Evolutionary conservation across 2,329 filamentous ascomycete genomes (phyloP).

Genomic region (Penicillium digitatum): DNA sequence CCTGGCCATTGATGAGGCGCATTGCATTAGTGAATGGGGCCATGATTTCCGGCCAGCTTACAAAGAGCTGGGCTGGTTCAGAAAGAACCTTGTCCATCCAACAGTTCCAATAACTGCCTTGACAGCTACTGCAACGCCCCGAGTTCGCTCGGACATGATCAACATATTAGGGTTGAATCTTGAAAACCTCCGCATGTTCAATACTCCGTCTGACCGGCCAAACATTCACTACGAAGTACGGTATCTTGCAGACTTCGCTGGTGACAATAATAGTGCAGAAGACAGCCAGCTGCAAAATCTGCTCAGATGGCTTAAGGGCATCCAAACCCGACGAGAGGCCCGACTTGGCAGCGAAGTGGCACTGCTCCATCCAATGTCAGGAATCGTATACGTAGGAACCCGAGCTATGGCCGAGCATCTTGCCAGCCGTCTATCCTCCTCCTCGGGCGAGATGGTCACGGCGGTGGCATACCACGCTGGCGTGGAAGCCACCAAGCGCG

Average conservation of each 20-base stretch:
- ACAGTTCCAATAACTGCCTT: constrained; percentile 87
- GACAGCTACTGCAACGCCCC: constrained; percentile 81
- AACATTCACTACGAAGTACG: constrained; percentile 90
- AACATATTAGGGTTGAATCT: constrained; percentile 65
- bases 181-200: constrained; percentile 65
- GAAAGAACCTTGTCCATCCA: constrained; percentile 62
- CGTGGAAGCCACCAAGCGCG: constrained; percentile 68
- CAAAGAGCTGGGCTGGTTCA: constrained; percentile 79
- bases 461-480: constrained; percentile 51
- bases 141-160: constrained; percentile 79
- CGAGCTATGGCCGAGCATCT: constrained; percentile 42
- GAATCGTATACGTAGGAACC: constrained; percentile 47
- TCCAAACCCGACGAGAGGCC: constrained; percentile 64
- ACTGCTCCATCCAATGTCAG: constrained; percentile 38
- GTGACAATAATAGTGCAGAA: constrained; percentile 29
- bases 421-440: constrained; percentile 32
- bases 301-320: constrained; percentile 68
- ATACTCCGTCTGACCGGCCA: constrained; percentile 75
- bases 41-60: constrained; percentile 96
- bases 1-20: constrained; percentile 88
- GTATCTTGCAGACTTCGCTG: constrained; percentile 45
- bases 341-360: constrained; percentile 39
- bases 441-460: constrained; percentile 32
- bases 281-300: constrained; percentile 75
- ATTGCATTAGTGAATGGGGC: constrained; percentile 97